Evolutionary conservation across 257 asterid genomes (phyloP).

Genomic region (Echium plantagineum): DNA sequence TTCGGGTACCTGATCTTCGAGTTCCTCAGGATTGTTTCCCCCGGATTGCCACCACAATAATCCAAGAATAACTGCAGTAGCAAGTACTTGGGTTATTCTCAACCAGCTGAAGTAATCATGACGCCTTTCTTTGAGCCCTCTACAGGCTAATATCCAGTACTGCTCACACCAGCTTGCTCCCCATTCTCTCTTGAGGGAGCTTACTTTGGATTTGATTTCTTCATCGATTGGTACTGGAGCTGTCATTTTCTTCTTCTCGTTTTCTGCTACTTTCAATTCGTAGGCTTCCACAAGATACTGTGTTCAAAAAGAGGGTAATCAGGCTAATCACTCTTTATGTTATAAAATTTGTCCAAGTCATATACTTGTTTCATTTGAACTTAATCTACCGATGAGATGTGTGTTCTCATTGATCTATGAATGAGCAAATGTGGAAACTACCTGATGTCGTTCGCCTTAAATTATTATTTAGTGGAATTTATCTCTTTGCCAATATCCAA

Average conservation of each 20-base stretch:
- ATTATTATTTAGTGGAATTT: no score
- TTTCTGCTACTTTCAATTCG: slow-evolving; percentile 64
- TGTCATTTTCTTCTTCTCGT: slow-evolving; percentile 43
- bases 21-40: slow-evolving; percentile 35
- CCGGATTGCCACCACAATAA: slow-evolving; percentile 95
- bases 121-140: slow-evolving; percentile 82
- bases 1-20: slow-evolving; percentile 72
- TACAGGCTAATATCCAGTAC: slow-evolving; percentile 56
- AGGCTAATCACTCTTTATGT: no score
- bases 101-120: slow-evolving; percentile 91
- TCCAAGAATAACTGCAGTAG: slow-evolving; percentile 76
- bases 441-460: no score
- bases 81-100: slow-evolving; percentile 80
- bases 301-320: no score
- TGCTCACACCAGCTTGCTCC: slow-evolving; percentile 92
- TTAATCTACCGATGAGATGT: no score
- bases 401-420: no score
- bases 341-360: no score
- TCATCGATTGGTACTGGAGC: slow-evolving; percentile 43
- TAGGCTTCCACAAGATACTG: slow-evolving; percentile 79
- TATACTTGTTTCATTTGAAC: no score
- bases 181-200: slow-evolving; percentile 59
- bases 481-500: no score
- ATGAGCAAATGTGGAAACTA: no score
- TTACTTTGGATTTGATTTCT: slow-evolving; percentile 37